A percentile compares a stretch with the other conserved stretches of the same genome.
Conservation (phyloP, 352 stramenopile species). For the Globisporangium iwayamae region DNA sequence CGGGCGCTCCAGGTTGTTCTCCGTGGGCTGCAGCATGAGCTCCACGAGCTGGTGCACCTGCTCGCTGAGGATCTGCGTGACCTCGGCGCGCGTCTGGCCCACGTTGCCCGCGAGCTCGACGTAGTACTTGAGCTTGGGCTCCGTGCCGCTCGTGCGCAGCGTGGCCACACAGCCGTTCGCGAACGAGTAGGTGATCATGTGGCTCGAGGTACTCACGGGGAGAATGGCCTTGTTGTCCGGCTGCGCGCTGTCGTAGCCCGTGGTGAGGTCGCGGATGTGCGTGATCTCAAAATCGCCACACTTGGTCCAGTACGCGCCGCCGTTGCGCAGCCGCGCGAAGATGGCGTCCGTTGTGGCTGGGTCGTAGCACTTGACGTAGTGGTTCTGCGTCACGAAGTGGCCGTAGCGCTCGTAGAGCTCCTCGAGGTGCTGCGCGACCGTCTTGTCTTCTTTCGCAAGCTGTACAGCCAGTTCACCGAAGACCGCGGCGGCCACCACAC, state of each 20-base stretch:
- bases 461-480: conserved; percentile 89
- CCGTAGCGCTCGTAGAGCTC: conserved; percentile 93
- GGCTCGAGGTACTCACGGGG: conserved; percentile 88
- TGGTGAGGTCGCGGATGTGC: conserved; percentile 86
- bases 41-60: conserved; percentile 78
- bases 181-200: conserved; percentile 98
- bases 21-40: conserved; percentile 76
- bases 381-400: conserved; percentile 96
- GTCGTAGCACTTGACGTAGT: conserved; percentile 96
- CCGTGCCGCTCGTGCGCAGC: conserved; percentile 96
- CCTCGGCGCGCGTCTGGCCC: conserved; percentile 60
- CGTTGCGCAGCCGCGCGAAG: conserved; percentile 90
- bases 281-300: conserved; percentile 84
- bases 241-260: conserved; percentile 84
- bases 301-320: conserved; percentile 78
- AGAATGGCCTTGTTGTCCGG: conserved; percentile 88
- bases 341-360: conserved; percentile 82
- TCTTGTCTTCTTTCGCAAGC: conserved; percentile 55
- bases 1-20: conserved; percentile 72
- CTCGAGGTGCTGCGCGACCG: conserved; percentile 76
- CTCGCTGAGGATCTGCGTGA: conserved; percentile 43
- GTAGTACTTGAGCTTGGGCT: conserved; percentile 99
- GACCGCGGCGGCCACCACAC: conserved; percentile 90
- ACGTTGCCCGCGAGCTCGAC: conserved; percentile 87
- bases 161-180: conserved; percentile 95